Base-by-base conservation (phyloP, 192 early-diverging fungal genomes). In the Coemansia erecta region DNA sequence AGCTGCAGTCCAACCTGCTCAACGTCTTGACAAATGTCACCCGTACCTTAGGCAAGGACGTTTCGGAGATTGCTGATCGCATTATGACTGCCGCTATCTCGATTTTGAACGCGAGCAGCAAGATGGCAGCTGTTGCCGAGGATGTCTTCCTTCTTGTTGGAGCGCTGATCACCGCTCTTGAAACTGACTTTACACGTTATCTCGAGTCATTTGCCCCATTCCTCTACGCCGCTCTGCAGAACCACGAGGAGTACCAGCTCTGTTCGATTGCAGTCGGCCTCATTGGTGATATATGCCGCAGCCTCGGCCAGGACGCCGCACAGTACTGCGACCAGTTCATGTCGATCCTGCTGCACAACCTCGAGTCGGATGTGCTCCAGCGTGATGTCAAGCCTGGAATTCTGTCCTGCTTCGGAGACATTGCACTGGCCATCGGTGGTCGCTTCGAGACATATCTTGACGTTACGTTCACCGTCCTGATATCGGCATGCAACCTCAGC, bases 401-500 rank as follows among this genome's bases (percentile, higher is more conserved):
- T 63, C 83, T 99, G 19, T 94, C 95, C 1, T 89, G 88, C 75
- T 95, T 99, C 83, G 97, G 97, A 41, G 97, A 99, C 77, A 90
- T 99, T 73, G 95, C 95, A n/a, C 70, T 97, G 42, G 95, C 96
- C 2, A 92, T 98, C 63, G 90, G 94, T 21, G 88, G 85, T 4
- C 70, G 82, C 57, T 99, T 98, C 71, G 90, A 86, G 55, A 61
- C 63, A 5, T 97, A 89, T 76, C 64, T 98, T 19, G 85, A 92
- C 37, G 81, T 90, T 2, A 84, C 89, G 17, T 93, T 98, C 91
- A 73, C 72, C 52, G 87, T 96, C n/a, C 82, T 98, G n/a, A 80
- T 85, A 22, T 89, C 93, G 48, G 93, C 95, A 8, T 85, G 85
- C 66, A 80, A 63, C 37, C 85, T 90, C 70, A 82, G 86, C 64